A percentile compares a stretch with the other conserved stretches of the same genome.
Conservation (phyloP, 768 basidiomycete species). For the Mycena belliarum region DNA sequence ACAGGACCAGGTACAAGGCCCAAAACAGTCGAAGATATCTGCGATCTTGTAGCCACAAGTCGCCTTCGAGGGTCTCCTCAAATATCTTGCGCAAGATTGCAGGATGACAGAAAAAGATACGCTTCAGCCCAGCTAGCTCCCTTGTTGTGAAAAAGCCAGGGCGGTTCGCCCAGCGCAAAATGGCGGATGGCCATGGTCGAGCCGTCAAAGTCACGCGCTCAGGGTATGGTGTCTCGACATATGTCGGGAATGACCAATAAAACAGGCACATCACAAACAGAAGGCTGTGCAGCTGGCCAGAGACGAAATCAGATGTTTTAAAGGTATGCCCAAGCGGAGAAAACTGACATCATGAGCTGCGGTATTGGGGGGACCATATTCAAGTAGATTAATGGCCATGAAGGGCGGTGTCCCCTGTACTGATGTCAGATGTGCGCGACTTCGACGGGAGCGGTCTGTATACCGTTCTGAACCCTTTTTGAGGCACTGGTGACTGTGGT, state of each 20-base stretch:
- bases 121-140: too few species aligned
- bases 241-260: neutral
- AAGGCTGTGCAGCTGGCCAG: neutral
- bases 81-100: too few species aligned
- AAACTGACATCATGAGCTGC: neutral
- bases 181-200: neutral
- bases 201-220: neutral
- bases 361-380: neutral
- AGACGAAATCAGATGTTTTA: too few species aligned
- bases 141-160: too few species aligned
- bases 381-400: neutral
- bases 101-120: too few species aligned
- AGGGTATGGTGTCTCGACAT: neutral
- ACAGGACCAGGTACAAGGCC: too few species aligned
- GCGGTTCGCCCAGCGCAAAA: neutral
- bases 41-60: too few species aligned
- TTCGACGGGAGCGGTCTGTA: neutral
- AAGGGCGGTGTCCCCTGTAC: neutral
- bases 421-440: slow-evolving; percentile 1
- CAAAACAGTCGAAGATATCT: too few species aligned
- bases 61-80: too few species aligned
- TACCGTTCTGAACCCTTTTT: slow-evolving; percentile 8
- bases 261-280: neutral
- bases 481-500: neutral
- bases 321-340: neutral